phyloP scores from a whole-genome alignment of 345 rosid genomes.

The Clarkia xantiana region DNA sequence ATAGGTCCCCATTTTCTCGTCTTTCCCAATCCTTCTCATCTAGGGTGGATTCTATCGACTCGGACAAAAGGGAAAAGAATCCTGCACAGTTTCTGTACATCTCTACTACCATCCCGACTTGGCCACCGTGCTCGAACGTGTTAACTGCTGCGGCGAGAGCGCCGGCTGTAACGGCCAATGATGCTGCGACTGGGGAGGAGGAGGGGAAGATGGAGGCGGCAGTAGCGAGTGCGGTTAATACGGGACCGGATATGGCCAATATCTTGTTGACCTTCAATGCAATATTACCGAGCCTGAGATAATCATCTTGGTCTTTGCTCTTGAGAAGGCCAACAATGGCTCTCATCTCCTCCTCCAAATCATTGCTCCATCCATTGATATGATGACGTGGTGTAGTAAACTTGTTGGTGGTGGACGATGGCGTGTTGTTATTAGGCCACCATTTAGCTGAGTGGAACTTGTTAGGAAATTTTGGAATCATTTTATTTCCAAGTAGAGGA shows the following conservation, averaged over 20 bases:
- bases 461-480: slow-evolving; percentile 22
- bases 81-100: slow-evolving; percentile 42
- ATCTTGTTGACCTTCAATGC: slow-evolving; percentile 30
- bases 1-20: slow-evolving; percentile 26
- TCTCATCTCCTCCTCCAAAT: slow-evolving; percentile 26
- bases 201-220: slow-evolving; percentile 15
- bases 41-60: slow-evolving; percentile 14
- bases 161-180: slow-evolving; percentile 20
- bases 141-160: slow-evolving; percentile 22
- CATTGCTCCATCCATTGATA: slow-evolving; percentile 21
- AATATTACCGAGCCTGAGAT: slow-evolving; percentile 22
- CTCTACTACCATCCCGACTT: slow-evolving; percentile 46
- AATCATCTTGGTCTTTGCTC: slow-evolving; percentile 27
- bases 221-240: slow-evolving; percentile 26
- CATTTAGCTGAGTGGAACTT: slow-evolving; percentile 20
- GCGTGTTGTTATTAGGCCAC: slow-evolving; percentile 13
- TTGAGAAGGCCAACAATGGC: slow-evolving; percentile 20
- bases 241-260: slow-evolving; percentile 31
- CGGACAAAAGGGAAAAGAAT: slow-evolving; percentile 19
- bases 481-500: slow-evolving; percentile 23
- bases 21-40: slow-evolving; percentile 10
- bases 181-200: slow-evolving; percentile 8
- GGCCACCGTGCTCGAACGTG: slow-evolving; percentile 30
- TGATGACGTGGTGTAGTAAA: too few species aligned
- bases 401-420: slow-evolving; percentile 1